phyloP scores from a whole-genome alignment of 129 eudicot species.

The Chrysanthemum lavandulifolium region DNA sequence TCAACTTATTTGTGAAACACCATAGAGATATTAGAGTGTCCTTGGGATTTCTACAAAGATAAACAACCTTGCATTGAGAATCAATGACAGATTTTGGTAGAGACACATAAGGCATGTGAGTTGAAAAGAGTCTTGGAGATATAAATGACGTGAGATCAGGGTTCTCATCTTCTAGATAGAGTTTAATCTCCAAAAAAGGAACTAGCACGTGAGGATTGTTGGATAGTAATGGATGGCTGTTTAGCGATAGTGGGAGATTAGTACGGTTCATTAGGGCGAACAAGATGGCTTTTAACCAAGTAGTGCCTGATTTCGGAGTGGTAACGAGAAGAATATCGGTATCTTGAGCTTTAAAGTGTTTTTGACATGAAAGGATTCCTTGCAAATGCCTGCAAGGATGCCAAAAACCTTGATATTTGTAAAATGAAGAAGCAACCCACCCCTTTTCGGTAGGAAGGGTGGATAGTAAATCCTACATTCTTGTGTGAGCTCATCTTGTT shows the following conservation, averaged over 20 bases:
- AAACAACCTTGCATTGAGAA: conserved; percentile 49
- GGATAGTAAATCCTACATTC: conserved; percentile 37
- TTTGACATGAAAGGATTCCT: conserved; percentile 42
- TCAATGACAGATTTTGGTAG: conserved; percentile 29
- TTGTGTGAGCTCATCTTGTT: conserved; percentile 38
- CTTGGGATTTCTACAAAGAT: conserved; percentile 60
- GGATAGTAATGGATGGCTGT: conserved; percentile 39
- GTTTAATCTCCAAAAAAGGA: conserved; percentile 32
- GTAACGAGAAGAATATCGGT: conserved; percentile 50
- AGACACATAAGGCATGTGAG: conserved; percentile 44
- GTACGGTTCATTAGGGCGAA: conserved; percentile 33
- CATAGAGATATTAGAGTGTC: conserved; percentile 57
- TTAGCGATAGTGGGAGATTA: neutral
- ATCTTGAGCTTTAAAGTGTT: conserved; percentile 34
- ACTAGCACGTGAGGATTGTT: conserved; percentile 45
- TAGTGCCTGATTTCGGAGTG: conserved; percentile 57
- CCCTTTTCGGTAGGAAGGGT: conserved; percentile 40
- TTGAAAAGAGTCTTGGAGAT: conserved; percentile 40
- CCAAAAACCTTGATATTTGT: conserved; percentile 67
- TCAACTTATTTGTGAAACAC: conserved; percentile 53
- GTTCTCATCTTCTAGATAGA: conserved; percentile 20
- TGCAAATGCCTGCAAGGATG: conserved; percentile 29
- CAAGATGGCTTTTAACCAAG: conserved; percentile 49
- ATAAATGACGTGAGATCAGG: conserved; percentile 26
- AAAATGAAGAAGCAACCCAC: conserved; percentile 27